phyloP scores from a whole-genome alignment of 2,329 filamentous ascomycete species.

The Ophiocordyceps australis region DNA sequence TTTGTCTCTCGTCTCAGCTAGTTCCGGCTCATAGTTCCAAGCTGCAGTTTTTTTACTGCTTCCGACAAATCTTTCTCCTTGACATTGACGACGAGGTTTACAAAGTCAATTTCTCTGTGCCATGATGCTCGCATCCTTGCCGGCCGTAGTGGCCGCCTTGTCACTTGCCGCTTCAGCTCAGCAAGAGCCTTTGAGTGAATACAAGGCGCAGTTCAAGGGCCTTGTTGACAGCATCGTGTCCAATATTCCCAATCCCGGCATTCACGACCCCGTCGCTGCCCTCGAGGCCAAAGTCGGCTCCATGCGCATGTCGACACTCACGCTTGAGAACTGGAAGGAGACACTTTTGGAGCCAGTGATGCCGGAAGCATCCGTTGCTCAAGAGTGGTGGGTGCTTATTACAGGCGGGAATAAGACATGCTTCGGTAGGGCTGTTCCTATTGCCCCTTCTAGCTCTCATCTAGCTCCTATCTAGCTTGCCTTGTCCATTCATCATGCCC shows the following conservation, averaged over 20 bases:
- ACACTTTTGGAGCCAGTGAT: conserved; percentile 45
- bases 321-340: conserved; percentile 53
- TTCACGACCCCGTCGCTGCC: conserved; percentile 20
- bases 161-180: conserved; percentile 36
- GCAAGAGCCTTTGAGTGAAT: conserved; percentile 32
- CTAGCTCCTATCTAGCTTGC: not conserved
- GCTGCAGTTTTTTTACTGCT: too few species aligned
- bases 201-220: conserved; percentile 44
- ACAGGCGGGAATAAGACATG: conserved; percentile 67
- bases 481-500: not conserved
- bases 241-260: conserved; percentile 29
- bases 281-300: conserved; percentile 19
- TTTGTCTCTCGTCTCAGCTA: too few species aligned
- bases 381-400: conserved; percentile 61
- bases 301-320: conserved; percentile 32
- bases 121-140: conserved; percentile 40
- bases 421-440: conserved; percentile 42
- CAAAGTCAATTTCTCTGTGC: conserved; percentile 1
- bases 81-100: not conserved
- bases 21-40: too few species aligned
- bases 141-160: conserved; percentile 30
- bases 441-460: conserved; percentile 1
- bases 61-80: too few species aligned
- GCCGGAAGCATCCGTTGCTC: conserved; percentile 39
- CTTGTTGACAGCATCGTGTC: conserved; percentile 41